Percentiles rank a stretch among this genome's conserved stretches.
Conservation (phyloP, 108 stramenopile species). For the Asterionellopsis glacialis region DNA sequence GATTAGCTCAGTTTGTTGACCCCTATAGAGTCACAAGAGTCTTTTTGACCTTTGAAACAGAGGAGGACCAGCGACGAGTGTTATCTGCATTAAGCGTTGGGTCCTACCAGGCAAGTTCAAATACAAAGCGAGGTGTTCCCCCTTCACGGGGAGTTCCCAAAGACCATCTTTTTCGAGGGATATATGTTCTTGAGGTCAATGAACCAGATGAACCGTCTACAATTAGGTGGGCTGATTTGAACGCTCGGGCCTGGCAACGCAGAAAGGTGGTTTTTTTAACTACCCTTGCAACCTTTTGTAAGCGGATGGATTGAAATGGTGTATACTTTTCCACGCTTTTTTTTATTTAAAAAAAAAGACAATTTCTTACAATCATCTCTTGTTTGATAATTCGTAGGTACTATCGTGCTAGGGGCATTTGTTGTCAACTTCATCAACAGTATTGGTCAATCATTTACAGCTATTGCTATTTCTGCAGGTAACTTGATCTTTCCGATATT, state of each 20-base stretch:
- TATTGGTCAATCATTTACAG: slow-evolving; percentile 17
- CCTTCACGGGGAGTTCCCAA: slow-evolving; percentile 18
- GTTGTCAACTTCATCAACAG: slow-evolving; percentile 12
- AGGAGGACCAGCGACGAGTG: slow-evolving; percentile 68
- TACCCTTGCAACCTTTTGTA: slow-evolving; percentile 25
- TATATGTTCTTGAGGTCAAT: slow-evolving; percentile 48
- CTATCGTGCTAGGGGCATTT: slow-evolving; percentile 4
- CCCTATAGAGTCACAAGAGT: slow-evolving; percentile 69
- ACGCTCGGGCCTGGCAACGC: slow-evolving; percentile 28
- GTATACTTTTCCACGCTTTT: too few species aligned
- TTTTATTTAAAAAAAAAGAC: too few species aligned
- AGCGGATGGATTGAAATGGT: too few species aligned
- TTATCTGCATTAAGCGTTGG: slow-evolving; percentile 62
- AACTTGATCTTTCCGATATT: slow-evolving; percentile 73
- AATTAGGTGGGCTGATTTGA: slow-evolving; percentile 77
- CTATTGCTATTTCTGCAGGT: slow-evolving; percentile 58
- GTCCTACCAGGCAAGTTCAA: slow-evolving; percentile 29
- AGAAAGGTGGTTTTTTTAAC: slow-evolving; percentile 27
- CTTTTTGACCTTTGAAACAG: slow-evolving; percentile 86
- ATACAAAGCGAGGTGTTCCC: slow-evolving; percentile 27
- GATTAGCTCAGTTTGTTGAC: slow-evolving; percentile 60
- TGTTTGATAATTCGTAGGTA: background rate
- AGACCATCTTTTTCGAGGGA: slow-evolving; percentile 20
- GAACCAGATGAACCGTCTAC: slow-evolving; percentile 83
- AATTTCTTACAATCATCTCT: too few species aligned